Percentiles rank a stretch among this genome's conserved stretches.
Conservation (phyloP, 2,329 filamentous ascomycete species). For the Capronia coronata region DNA sequence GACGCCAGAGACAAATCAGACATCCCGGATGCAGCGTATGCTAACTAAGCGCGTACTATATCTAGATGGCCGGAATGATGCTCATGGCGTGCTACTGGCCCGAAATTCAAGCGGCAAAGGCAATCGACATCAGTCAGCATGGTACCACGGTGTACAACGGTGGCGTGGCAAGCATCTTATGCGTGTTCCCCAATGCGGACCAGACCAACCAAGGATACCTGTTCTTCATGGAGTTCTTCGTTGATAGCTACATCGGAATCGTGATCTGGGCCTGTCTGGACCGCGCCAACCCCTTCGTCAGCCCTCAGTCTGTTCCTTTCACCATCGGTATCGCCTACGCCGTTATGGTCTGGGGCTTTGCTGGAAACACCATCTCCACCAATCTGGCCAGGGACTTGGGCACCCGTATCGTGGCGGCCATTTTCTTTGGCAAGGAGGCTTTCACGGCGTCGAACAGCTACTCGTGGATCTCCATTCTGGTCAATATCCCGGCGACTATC, state of each 20-base stretch:
- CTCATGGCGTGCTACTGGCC: slow-evolving; percentile 53
- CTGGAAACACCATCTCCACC: slow-evolving; percentile 49
- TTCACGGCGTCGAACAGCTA: slow-evolving; percentile 43
- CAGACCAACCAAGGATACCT: slow-evolving; percentile 52
- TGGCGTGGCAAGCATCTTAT: slow-evolving; percentile 51
- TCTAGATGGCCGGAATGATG: slow-evolving; percentile 44
- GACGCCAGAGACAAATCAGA: not conserved
- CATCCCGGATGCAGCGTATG: not conserved
- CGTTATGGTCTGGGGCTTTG: slow-evolving; percentile 53
- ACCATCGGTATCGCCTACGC: slow-evolving; percentile 53
- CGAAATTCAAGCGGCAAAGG: slow-evolving; percentile 42
- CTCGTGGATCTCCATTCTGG: slow-evolving; percentile 49
- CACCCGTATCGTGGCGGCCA: slow-evolving; percentile 53
- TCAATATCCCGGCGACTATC: slow-evolving; percentile 53
- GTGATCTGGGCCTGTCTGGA: slow-evolving; percentile 55
- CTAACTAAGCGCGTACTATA: not conserved
- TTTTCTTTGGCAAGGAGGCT: slow-evolving; percentile 50
- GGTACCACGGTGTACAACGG: slow-evolving; percentile 41
- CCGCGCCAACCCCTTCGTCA: slow-evolving; percentile 53
- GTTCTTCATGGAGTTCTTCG: slow-evolving; percentile 55
- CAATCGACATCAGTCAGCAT: slow-evolving; percentile 36
- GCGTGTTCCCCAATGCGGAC: slow-evolving; percentile 46
- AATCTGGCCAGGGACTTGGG: slow-evolving; percentile 55
- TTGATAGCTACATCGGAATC: slow-evolving; percentile 51
- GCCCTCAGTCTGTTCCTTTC: slow-evolving; percentile 45